Conservation (phyloP, 1,284 basidiomycete genomes). For the Fomitopsis palustris region DNA sequence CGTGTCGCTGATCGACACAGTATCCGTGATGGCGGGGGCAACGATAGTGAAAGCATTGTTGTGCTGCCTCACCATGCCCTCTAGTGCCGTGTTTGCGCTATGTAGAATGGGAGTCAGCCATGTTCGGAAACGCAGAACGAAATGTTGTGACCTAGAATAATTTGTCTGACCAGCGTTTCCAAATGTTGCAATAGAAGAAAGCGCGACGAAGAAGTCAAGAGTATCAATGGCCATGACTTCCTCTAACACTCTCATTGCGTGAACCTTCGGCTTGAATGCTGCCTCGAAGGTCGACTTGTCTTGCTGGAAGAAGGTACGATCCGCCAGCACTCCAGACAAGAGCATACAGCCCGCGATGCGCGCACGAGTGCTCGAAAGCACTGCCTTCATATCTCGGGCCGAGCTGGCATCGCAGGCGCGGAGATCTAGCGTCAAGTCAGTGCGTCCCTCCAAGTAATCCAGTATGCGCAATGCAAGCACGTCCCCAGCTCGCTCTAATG, state of each 20-base stretch:
- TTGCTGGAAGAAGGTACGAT: conserved; percentile 29
- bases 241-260: conserved; percentile 26
- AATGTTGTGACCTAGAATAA: conserved; percentile 29
- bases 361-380: not conserved
- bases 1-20: conserved; percentile 6
- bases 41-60: conserved; percentile 34
- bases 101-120: not conserved
- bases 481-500: not conserved
- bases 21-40: conserved; percentile 30
- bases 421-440: not conserved
- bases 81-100: conserved; percentile 34
- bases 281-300: conserved; percentile 25
- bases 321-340: conserved; percentile 29
- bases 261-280: conserved; percentile 29
- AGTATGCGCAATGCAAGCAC: not conserved
- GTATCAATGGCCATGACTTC: conserved; percentile 15
- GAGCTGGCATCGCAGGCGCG: not conserved
- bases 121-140: not conserved
- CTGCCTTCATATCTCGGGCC: not conserved
- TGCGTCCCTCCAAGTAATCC: not conserved
- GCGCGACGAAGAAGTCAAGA: conserved; percentile 36
- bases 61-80: conserved; percentile 20
- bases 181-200: conserved; percentile 34
- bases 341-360: conserved; percentile 31
- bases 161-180: conserved; percentile 40